A percentile compares a stretch with the other conserved stretches of the same genome.
phyloP scores from a whole-genome alignment of 2,329 filamentous ascomycete species.

The Akanthomyces dipterigenus region DNA sequence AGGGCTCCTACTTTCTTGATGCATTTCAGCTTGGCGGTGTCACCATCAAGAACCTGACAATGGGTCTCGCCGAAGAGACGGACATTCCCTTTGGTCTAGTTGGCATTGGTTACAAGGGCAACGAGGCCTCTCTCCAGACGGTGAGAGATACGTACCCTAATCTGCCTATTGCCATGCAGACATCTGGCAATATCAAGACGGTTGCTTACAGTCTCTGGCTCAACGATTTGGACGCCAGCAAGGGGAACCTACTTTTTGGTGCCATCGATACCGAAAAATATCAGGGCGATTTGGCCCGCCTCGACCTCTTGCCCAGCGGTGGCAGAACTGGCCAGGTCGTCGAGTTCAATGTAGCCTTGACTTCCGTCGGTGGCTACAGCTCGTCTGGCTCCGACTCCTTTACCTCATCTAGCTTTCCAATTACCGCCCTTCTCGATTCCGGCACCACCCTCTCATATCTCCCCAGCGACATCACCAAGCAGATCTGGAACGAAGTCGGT shows the following conservation, averaged over 20 bases:
- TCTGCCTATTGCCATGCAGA: slow-evolving; percentile 57
- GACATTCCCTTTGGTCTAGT: slow-evolving; percentile 51
- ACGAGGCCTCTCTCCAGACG: slow-evolving; percentile 37
- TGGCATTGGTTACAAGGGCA: slow-evolving; percentile 52
- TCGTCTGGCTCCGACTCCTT: slow-evolving; percentile 43
- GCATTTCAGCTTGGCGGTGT: slow-evolving; percentile 46
- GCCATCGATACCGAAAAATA: slow-evolving; percentile 75
- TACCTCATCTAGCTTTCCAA: slow-evolving; percentile 35
- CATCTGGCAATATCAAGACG: slow-evolving; percentile 56
- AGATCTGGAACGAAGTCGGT: slow-evolving; percentile 50
- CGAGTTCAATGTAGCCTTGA: slow-evolving; percentile 43
- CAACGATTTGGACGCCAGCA: slow-evolving; percentile 51
- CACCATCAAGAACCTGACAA: slow-evolving; percentile 48
- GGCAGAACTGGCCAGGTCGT: slow-evolving; percentile 32
- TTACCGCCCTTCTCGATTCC: slow-evolving; percentile 65
- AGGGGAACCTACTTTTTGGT: slow-evolving; percentile 69
- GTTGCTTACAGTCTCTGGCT: slow-evolving; percentile 68
- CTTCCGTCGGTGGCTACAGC: slow-evolving; percentile 40
- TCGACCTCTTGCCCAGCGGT: slow-evolving; percentile 47
- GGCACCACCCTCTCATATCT: slow-evolving; percentile 68
- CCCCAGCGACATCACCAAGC: slow-evolving; percentile 50
- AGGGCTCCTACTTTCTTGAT: slow-evolving; percentile 54
- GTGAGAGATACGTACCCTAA: slow-evolving; percentile 41
- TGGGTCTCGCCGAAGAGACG: slow-evolving; percentile 50
- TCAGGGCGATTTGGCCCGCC: slow-evolving; percentile 51